Evolutionary conservation across 2,329 filamentous ascomycete genomes (phyloP).

Genomic region (Aspergillus brunneoviolaceus): DNA sequence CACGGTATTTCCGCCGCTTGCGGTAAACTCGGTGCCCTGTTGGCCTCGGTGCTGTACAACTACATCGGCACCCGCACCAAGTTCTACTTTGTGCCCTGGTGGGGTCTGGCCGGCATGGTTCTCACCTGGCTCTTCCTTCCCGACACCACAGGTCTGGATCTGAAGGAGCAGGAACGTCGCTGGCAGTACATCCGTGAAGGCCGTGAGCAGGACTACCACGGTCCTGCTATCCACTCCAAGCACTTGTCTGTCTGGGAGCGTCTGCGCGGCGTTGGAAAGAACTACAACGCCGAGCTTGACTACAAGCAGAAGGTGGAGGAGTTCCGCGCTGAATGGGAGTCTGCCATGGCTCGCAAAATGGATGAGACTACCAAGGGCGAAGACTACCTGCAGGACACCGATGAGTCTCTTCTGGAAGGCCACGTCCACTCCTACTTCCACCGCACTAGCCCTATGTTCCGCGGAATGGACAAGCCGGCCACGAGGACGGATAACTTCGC

Average conservation of each 20-base stretch:
- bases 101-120: slow-evolving; percentile 81
- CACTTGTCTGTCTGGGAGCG: slow-evolving; percentile 90
- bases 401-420: slow-evolving; percentile 49
- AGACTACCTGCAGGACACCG: slow-evolving; percentile 37
- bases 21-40: slow-evolving; percentile 84
- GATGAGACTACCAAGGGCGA: slow-evolving; percentile 49
- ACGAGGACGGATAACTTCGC: slow-evolving; percentile 34
- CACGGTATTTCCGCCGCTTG: slow-evolving; percentile 92
- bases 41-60: slow-evolving; percentile 88
- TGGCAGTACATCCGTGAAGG: slow-evolving; percentile 84
- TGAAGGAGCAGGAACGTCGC: slow-evolving; percentile 94
- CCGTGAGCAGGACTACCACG: slow-evolving; percentile 80
- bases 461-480: slow-evolving; percentile 31
- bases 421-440: slow-evolving; percentile 57
- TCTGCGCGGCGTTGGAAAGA: slow-evolving; percentile 71
- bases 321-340: slow-evolving; percentile 64
- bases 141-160: slow-evolving; percentile 93
- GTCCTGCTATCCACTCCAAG: slow-evolving; percentile 84
- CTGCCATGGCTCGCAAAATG: slow-evolving; percentile 47
- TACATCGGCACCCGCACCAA: slow-evolving; percentile 84
- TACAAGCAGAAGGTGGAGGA: slow-evolving; percentile 82
- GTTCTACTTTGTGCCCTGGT: slow-evolving; percentile 94
- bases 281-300: slow-evolving; percentile 80
- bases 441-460: slow-evolving; percentile 50
- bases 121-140: slow-evolving; percentile 84